Conservation (phyloP, 305 asterid genomes). For the Withania somnifera region DNA sequence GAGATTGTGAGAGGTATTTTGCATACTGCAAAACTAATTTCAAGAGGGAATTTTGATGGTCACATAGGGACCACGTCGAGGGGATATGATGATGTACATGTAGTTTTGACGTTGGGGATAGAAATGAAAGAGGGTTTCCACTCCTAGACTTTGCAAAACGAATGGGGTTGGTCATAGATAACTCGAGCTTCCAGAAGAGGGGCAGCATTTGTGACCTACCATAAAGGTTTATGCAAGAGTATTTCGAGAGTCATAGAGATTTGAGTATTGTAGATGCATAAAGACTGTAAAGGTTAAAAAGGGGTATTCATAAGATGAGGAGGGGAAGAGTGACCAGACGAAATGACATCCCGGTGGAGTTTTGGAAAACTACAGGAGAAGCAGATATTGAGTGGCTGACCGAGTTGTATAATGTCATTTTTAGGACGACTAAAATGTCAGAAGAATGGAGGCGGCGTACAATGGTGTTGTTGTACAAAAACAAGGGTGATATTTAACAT, state of each 20-base stretch:
- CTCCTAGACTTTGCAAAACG: not conserved
- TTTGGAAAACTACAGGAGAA: not conserved
- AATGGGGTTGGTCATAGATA: not conserved
- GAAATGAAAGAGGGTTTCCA: not conserved
- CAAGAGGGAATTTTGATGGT: not conserved
- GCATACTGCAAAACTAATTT: not conserved
- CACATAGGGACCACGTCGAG: not conserved
- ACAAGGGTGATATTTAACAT: not conserved
- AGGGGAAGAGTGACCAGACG: not conserved
- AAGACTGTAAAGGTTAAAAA: not conserved
- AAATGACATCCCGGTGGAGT: not conserved
- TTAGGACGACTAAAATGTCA: not conserved
- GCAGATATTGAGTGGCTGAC: not conserved
- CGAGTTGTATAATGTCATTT: not conserved
- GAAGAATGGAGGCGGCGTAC: not conserved
- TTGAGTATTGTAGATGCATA: not conserved
- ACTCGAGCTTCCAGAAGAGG: not conserved
- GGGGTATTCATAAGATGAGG: not conserved
- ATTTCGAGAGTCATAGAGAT: not conserved
- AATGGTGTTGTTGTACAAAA: not conserved
- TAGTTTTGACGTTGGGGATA: not conserved
- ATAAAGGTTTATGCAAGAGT: not conserved
- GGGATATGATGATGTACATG: not conserved
- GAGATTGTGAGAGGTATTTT: not conserved
- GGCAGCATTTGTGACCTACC: not conserved